phyloP scores from a whole-genome alignment of 2,329 filamentous ascomycete genomes.

The Phoma sp. region DNA sequence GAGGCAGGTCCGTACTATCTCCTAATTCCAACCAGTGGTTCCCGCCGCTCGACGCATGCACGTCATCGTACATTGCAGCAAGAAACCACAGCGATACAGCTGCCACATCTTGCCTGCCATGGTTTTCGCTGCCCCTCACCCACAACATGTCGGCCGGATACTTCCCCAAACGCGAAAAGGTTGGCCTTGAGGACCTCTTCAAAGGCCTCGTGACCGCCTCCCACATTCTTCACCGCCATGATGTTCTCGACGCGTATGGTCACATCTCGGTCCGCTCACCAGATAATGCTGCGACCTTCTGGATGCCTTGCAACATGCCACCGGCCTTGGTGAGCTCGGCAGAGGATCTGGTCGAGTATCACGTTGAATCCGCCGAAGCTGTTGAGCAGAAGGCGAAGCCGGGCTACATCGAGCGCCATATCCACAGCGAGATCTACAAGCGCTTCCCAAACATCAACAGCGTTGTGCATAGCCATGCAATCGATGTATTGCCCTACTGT shows the following conservation, averaged over 20 bases:
- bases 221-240: constrained; percentile 62
- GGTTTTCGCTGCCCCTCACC: background rate
- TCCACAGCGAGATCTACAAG: constrained; percentile 57
- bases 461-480: constrained; percentile 54
- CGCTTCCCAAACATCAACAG: constrained; percentile 53
- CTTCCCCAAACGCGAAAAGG: constrained; percentile 49
- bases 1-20: constrained; percentile 6
- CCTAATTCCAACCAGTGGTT: constrained; percentile 2
- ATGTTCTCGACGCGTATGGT: constrained; percentile 62
- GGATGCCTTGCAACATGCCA: constrained; percentile 54
- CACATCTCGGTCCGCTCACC: constrained; percentile 63
- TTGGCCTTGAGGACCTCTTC: constrained; percentile 49
- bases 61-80: constrained; percentile 29
- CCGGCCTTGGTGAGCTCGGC: constrained; percentile 53
- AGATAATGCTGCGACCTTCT: constrained; percentile 55
- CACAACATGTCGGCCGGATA: constrained; percentile 45
- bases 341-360: constrained; percentile 55
- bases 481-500: constrained; percentile 54
- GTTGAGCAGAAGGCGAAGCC: constrained; percentile 45
- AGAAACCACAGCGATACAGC: constrained; percentile 12
- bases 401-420: constrained; percentile 54
- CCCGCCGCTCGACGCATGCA: constrained; percentile 13
- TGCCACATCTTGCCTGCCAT: constrained; percentile 3
- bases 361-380: constrained; percentile 50
- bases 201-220: constrained; percentile 54